These are phyloP conservation scores for Aeschynomene evenia DNA, from an alignment of 306 rosid genomes.

Conservation along the genomic window DNA sequence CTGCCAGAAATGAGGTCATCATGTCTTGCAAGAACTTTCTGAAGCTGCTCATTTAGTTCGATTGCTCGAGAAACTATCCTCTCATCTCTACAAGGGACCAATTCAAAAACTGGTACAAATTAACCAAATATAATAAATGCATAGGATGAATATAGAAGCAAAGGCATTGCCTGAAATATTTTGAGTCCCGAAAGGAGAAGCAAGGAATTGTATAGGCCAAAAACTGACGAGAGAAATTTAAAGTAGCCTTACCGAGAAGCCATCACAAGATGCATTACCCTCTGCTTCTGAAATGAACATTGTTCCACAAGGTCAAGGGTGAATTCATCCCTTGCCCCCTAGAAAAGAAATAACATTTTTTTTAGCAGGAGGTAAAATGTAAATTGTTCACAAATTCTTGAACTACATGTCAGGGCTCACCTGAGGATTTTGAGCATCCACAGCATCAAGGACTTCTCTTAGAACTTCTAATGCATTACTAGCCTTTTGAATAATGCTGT, in stretches of 20 bases:
- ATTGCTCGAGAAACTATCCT: slow-evolving; percentile 78
- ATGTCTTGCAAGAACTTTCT: slow-evolving; percentile 82
- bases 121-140: slow-evolving; percentile 1
- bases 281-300: slow-evolving; percentile 93
- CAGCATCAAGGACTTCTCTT: slow-evolving; percentile 89
- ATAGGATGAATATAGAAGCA: neutral
- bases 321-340: slow-evolving; percentile 92
- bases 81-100: slow-evolving; percentile 53
- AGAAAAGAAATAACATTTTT: neutral
- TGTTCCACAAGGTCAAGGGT: slow-evolving; percentile 98
- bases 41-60: slow-evolving; percentile 83
- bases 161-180: slow-evolving; percentile 14
- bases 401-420: slow-evolving; percentile 39
- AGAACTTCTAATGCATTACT: slow-evolving; percentile 75
- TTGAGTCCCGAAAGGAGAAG: slow-evolving; percentile 3
- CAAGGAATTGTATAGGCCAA: neutral
- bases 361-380: slow-evolving; percentile 6
- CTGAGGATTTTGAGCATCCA: slow-evolving; percentile 72
- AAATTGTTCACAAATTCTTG: slow-evolving; percentile 11
- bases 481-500: slow-evolving; percentile 88
- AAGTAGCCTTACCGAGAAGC: slow-evolving; percentile 75
- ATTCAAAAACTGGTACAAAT: slow-evolving; percentile 17
- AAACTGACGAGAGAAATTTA: slow-evolving; percentile 20
- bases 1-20: slow-evolving; percentile 74
- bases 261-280: slow-evolving; percentile 92